phyloP scores from a whole-genome alignment of 768 basidiomycete species.

The Cystofilobasidium macerans region DNA sequence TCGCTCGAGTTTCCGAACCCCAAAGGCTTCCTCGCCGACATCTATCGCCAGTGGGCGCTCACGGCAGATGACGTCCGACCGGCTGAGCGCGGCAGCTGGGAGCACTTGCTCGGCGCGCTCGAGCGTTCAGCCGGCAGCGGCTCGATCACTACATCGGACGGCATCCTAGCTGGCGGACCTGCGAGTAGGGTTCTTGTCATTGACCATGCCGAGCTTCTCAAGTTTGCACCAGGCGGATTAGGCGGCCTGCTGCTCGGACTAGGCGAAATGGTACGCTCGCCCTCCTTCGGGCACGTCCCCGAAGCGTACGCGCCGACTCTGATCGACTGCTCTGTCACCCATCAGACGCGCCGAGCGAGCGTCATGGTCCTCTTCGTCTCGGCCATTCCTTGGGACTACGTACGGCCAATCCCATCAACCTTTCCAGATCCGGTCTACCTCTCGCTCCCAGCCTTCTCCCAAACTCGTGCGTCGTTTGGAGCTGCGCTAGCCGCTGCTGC shows the following conservation, averaged over 20 bases:
- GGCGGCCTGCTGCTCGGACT: conserved; percentile 8
- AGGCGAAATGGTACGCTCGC: conserved; percentile 6
- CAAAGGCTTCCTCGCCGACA: not conserved
- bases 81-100: conserved; percentile 10
- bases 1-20: not conserved
- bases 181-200: conserved; percentile 16
- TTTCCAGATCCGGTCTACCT: conserved; percentile 18
- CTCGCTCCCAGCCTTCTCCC: conserved; percentile 7
- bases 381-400: conserved; percentile 17
- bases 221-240: conserved; percentile 19
- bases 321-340: too few relatives aligned
- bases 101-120: conserved; percentile 12
- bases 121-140: not conserved
- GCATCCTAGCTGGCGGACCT: too few relatives aligned
- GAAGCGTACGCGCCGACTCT: too few relatives aligned
- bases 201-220: conserved; percentile 13
- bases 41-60: not conserved
- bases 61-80: not conserved
- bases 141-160: too few relatives aligned
- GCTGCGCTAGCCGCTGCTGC: conserved; percentile 1
- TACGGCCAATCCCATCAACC: conserved; percentile 10
- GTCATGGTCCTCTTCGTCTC: conserved; percentile 21
- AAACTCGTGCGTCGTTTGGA: not conserved
- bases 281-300: not conserved
- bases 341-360: not conserved